These are phyloP conservation scores for Chalaropsis thielavioides DNA, from an alignment of 2,329 filamentous ascomycete species.

Conservation along the genomic window DNA sequence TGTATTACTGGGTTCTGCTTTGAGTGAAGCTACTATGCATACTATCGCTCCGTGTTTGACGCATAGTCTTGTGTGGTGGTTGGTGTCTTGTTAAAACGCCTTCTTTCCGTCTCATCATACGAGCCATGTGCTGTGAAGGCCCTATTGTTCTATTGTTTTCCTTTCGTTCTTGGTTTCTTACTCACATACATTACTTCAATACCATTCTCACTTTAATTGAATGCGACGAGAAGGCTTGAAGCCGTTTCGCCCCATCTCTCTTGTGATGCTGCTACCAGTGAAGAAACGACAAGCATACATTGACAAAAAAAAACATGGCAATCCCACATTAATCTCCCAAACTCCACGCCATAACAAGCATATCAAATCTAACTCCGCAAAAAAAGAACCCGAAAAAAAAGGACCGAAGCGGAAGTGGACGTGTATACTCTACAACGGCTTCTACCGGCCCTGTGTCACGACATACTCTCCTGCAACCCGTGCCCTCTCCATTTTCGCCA, in stretches of 20 bases:
- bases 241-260: neutral
- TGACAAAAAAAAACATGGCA: neutral
- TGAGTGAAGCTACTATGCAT: neutral
- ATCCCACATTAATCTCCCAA: neutral
- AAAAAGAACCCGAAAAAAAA: no score
- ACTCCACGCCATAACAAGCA: neutral
- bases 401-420: neutral
- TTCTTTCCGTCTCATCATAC: neutral
- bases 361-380: neutral
- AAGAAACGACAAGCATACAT: neutral
- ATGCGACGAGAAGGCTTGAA: neutral
- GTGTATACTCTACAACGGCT: neutral
- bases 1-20: neutral
- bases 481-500: conserved; percentile 51
- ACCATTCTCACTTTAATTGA: neutral
- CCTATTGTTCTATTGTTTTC: neutral
- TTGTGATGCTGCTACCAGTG: neutral
- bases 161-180: neutral
- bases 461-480: conserved; percentile 45
- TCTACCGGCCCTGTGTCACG: conserved; percentile 25
- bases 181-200: neutral
- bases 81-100: neutral
- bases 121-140: neutral
- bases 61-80: neutral
- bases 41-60: neutral